phyloP scores from a whole-genome alignment of 202 grass and related monocot genomes.

The Schoenoplectus tabernaemontani region DNA sequence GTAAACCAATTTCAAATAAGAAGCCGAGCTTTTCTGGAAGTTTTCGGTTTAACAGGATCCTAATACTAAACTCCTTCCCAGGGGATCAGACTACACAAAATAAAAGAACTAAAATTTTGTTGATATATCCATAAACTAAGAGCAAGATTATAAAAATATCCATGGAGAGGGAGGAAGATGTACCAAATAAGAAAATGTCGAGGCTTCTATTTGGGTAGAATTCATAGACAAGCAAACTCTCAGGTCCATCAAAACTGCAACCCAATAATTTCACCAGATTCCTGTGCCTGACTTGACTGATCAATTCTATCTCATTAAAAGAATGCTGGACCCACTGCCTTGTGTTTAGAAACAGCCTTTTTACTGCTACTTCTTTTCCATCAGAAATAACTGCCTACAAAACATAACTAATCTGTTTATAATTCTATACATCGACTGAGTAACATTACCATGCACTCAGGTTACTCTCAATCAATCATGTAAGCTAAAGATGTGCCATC shows the following conservation, averaged over 20 bases:
- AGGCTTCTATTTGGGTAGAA: constrained; percentile 78
- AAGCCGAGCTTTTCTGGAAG: not conserved
- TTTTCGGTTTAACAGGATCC: no score
- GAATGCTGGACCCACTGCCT: constrained; percentile 73
- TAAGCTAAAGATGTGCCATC: not conserved
- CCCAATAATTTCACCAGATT: constrained; percentile 78
- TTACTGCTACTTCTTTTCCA: constrained; percentile 82
- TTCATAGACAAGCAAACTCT: constrained; percentile 85
- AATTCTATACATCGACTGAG: not conserved
- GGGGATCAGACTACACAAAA: no score
- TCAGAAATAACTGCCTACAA: constrained; percentile 54
- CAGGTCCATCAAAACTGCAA: constrained; percentile 71
- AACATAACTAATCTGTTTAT: not conserved
- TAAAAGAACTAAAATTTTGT: not conserved
- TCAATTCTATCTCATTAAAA: constrained; percentile 71
- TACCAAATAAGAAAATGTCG: constrained; percentile 78
- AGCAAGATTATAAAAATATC: not conserved
- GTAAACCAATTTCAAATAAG: not conserved
- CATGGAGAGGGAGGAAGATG: not conserved
- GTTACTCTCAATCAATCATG: not conserved
- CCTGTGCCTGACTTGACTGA: constrained; percentile 78
- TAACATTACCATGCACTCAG: not conserved
- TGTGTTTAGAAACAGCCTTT: constrained; percentile 69
- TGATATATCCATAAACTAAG: not conserved
- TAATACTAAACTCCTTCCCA: no score